Conservation (phyloP, 2,329 filamentous ascomycete genomes). For the Sphaerulina vaccinii region DNA sequence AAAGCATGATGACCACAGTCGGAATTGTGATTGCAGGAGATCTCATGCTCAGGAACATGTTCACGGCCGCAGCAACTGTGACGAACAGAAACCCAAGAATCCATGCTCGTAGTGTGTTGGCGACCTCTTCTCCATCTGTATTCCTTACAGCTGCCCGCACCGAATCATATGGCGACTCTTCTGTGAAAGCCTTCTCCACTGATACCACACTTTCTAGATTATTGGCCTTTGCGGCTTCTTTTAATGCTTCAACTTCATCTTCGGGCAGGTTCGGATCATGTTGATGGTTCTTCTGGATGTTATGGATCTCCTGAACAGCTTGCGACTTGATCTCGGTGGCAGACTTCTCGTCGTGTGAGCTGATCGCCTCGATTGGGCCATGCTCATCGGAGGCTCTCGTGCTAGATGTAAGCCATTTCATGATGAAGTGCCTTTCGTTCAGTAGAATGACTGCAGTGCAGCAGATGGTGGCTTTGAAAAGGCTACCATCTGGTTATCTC, state of each 20-base stretch:
- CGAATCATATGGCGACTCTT: slow-evolving; percentile 23
- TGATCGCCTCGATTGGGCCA: not conserved
- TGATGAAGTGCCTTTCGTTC: not conserved
- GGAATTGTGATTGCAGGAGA: slow-evolving; percentile 88
- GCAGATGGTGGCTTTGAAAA: not conserved
- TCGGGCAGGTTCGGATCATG: slow-evolving; percentile 24
- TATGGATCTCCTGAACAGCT: slow-evolving; percentile 17
- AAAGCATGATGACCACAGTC: slow-evolving; percentile 78
- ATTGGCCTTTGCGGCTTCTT: slow-evolving; percentile 18
- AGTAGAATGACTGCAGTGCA: not conserved
- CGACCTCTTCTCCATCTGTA: slow-evolving; percentile 43
- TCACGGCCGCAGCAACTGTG: slow-evolving; percentile 48
- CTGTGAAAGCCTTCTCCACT: slow-evolving; percentile 19
- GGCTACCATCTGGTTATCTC: not conserved
- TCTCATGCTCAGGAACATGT: slow-evolving; percentile 83
- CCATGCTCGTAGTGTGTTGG: slow-evolving; percentile 46
- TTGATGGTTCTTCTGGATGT: slow-evolving; percentile 19
- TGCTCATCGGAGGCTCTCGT: not conserved
- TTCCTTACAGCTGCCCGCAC: slow-evolving; percentile 48
- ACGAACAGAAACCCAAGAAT: slow-evolving; percentile 44
- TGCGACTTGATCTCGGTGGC: slow-evolving; percentile 12
- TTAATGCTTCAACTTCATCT: slow-evolving; percentile 18
- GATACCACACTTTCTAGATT: slow-evolving; percentile 16
- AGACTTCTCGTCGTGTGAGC: not conserved
- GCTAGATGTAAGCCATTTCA: not conserved